Evolutionary conservation across 2,329 filamentous ascomycete genomes (phyloP).

Genomic region (Colletotrichum coccodes): DNA sequence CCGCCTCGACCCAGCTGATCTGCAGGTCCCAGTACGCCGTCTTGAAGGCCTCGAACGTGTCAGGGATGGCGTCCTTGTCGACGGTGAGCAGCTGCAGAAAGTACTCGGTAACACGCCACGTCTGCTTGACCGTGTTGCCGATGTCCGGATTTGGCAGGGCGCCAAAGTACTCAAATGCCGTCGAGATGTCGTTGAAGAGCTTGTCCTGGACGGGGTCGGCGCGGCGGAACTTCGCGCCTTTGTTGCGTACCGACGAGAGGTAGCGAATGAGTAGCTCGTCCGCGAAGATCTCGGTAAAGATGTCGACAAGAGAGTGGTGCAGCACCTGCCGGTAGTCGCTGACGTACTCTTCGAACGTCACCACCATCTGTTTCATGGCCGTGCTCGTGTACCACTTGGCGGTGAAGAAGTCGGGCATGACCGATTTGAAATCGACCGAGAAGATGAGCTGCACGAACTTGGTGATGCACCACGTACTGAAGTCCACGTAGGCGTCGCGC

Average conservation of each 20-base stretch:
- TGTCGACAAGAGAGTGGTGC: conserved; percentile 87
- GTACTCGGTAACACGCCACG: conserved; percentile 90
- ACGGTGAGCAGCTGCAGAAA: conserved; percentile 84
- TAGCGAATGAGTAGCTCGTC: conserved; percentile 92
- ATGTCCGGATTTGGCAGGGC: conserved; percentile 76
- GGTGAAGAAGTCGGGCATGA: conserved; percentile 92
- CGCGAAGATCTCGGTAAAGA: conserved; percentile 92
- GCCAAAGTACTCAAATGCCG: conserved; percentile 90
- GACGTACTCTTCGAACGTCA: conserved; percentile 95
- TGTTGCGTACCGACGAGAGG: conserved; percentile 86
- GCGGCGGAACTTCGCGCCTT: conserved; percentile 87
- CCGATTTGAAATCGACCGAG: conserved; percentile 84
- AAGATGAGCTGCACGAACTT: conserved; percentile 91
- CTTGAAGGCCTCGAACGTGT: conserved; percentile 88
- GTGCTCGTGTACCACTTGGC: conserved; percentile 86
- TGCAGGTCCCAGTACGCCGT: conserved; percentile 91
- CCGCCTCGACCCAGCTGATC: conserved; percentile 94
- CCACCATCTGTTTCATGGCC: conserved; percentile 92
- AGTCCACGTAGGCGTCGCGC: conserved; percentile 92
- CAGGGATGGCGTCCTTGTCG: conserved; percentile 77
- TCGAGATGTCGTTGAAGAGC: conserved; percentile 91
- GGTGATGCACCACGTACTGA: conserved; percentile 91
- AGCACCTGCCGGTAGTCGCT: conserved; percentile 85
- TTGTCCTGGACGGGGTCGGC: conserved; percentile 91
- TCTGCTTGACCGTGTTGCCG: conserved; percentile 81